A percentile compares a stretch with the other conserved stretches of the same genome.
Evolutionary conservation across 2,329 filamentous ascomycete genomes (phyloP).

Genomic region (Westerdykella ornata): DNA sequence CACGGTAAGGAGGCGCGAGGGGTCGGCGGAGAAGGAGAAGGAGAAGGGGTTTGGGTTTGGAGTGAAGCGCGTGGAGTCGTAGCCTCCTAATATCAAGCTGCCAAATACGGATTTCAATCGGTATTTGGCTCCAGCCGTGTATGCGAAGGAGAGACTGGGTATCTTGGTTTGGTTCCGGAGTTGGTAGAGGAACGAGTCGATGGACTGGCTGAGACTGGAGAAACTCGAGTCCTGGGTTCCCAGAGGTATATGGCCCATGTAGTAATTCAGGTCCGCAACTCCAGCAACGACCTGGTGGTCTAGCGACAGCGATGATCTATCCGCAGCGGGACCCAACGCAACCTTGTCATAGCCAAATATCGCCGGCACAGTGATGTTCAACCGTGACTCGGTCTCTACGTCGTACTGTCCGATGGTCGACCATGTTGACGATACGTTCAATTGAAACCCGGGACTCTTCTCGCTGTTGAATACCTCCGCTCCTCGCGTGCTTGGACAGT

Average conservation of each 20-base stretch:
- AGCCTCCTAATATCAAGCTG: slow-evolving; percentile 39
- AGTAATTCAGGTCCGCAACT: slow-evolving; percentile 26
- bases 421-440: slow-evolving; percentile 27
- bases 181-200: slow-evolving; percentile 23
- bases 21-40: slow-evolving; percentile 29
- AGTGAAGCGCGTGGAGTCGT: slow-evolving; percentile 36
- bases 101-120: slow-evolving; percentile 28
- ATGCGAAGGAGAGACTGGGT: slow-evolving; percentile 32
- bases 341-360: slow-evolving; percentile 31
- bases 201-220: slow-evolving; percentile 20
- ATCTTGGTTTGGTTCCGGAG: slow-evolving; percentile 26
- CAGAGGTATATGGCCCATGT: slow-evolving; percentile 25
- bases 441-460: slow-evolving; percentile 28
- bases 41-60: slow-evolving; percentile 24
- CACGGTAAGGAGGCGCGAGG: slow-evolving; percentile 28
- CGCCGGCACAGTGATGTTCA: slow-evolving; percentile 23
- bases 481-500: slow-evolving; percentile 28
- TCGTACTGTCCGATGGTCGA: slow-evolving; percentile 29
- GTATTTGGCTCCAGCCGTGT: slow-evolving; percentile 34
- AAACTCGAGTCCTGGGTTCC: slow-evolving; percentile 27
- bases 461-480: slow-evolving; percentile 24
- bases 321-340: slow-evolving; percentile 18
- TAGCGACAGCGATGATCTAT: slow-evolving; percentile 15
- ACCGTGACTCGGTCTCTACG: slow-evolving; percentile 23
- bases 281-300: slow-evolving; percentile 27